Evolutionary conservation across 2,329 filamentous ascomycete species (phyloP).

Genomic region (Fusarium cicatricum): DNA sequence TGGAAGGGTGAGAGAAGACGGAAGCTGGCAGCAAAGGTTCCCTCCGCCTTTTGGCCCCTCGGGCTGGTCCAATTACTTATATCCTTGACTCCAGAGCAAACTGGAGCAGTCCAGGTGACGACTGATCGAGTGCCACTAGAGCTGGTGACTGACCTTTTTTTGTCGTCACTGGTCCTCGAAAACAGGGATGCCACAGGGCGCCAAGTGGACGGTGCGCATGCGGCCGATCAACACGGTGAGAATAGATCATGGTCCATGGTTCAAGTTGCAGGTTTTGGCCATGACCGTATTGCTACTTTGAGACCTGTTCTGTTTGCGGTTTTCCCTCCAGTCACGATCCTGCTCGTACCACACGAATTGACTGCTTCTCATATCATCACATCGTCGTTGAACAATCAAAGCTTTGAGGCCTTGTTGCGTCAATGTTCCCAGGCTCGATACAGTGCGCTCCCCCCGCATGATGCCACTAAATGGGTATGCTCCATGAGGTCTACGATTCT

Average conservation of each 20-base stretch:
- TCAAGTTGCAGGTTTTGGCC: not conserved
- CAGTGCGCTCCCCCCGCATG: constrained; percentile 43
- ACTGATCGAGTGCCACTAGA: constrained; percentile 28
- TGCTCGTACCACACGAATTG: constrained; percentile 25
- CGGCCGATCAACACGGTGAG: constrained; percentile 34
- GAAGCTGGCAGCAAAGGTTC: not conserved
- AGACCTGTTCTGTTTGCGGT: not conserved
- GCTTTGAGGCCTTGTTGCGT: constrained; percentile 17
- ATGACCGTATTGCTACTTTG: constrained; percentile 4
- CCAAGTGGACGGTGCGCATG: constrained; percentile 36
- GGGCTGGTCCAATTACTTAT: constrained; percentile 23
- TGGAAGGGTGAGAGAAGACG: constrained; percentile 7
- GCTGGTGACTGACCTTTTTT: constrained; percentile 37
- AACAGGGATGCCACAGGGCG: constrained; percentile 42
- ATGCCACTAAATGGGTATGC: constrained; percentile 31
- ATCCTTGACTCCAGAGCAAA: constrained; percentile 11
- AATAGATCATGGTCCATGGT: constrained; percentile 4
- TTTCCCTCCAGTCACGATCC: not conserved
- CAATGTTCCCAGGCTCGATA: constrained; percentile 26
- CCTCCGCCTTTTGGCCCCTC: not conserved
- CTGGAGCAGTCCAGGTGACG: constrained; percentile 37
- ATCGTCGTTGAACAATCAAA: constrained; percentile 8
- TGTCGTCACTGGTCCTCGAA: constrained; percentile 39
- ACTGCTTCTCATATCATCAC: constrained; percentile 23
- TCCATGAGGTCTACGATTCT: constrained; percentile 13